Percentiles rank a stretch among this genome's conserved stretches.
These are phyloP conservation scores for Fragaria nilgerrensis DNA, from an alignment of 306 rosid species.

Conservation along the genomic window DNA sequence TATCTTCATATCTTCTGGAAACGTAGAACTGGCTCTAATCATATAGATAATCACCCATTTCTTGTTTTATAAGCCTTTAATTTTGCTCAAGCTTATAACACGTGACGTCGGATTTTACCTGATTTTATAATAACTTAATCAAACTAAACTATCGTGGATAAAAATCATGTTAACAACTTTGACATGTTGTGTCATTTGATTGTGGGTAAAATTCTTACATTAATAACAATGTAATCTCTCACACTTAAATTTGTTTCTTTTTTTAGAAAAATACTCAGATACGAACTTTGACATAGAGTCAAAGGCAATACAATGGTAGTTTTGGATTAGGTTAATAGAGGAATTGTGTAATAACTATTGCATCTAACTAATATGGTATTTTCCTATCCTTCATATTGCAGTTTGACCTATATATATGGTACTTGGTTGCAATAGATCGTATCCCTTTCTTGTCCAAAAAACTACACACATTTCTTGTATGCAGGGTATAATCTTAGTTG, in stretches of 20 bases:
- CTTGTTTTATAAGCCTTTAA: not conserved
- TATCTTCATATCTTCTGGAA: conserved; percentile 2
- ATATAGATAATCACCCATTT: not conserved
- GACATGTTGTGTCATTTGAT: not conserved
- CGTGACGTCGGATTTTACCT: not conserved
- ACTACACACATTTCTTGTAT: not conserved
- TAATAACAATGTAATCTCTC: too few species aligned
- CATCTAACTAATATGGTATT: not conserved
- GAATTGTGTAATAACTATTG: not conserved
- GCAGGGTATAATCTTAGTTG: not conserved
- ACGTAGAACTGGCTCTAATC: not conserved
- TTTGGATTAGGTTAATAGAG: not conserved
- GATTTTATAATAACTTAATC: too few species aligned
- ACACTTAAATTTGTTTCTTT: not conserved
- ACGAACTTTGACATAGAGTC: not conserved
- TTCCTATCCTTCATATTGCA: not conserved
- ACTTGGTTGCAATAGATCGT: not conserved
- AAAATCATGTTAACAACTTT: not conserved
- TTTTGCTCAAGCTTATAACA: not conserved
- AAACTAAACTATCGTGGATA: too few species aligned
- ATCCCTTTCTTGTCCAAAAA: not conserved
- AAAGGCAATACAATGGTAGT: not conserved
- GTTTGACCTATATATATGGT: not conserved
- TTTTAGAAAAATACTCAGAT: not conserved
- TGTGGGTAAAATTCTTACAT: too few species aligned